Base-by-base conservation (phyloP, 2,329 filamentous ascomycete genomes). In the Emmonsiellopsis sp. region DNA sequence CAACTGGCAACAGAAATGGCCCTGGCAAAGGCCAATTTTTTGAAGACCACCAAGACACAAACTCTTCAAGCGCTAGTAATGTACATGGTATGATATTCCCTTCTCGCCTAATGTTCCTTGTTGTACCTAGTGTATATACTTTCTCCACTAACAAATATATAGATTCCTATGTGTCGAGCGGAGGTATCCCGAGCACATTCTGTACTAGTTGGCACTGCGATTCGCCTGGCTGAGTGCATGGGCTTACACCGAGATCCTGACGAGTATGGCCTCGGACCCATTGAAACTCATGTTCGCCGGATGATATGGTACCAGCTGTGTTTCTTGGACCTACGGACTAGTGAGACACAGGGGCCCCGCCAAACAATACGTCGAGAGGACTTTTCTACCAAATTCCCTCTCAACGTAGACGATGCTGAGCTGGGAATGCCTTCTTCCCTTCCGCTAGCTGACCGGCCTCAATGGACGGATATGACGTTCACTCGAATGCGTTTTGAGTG, bases 281-380 rank as follows among this genome's bases (percentile, higher is more conserved):
- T 88, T 2, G 86, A 90, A 60, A 83, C 82, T 0, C 85, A 90
- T 51, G 75, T 88, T 2, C 80, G 86, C 10, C 80, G 86, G 4
- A 71, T 89, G 40, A 75, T 89, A 36, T 90, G 86, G 87, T 84
- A 88, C 63, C 86, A 90, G 61, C 75, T 91, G 17, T 88, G 85
- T 66, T 87, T 87, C 64, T 74, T 91, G 7, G 87, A 90, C 63
- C 79, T 88, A 53, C 77, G 85, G 40, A 88, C 86, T 0, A 87
- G 82, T 61, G 86, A 90, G 67, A 81, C 83, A 1, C 86, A 87
- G 57, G 87, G 86, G 0, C 86, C 86, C 7, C 77, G 83, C 27
- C 84, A 85, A 0, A 78, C 81, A 51, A 88, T 90, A 52, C 79
- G 84, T n/a, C 75, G 78, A 40, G 85, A 87, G 21, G 86, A 90